A percentile compares a stretch with the other conserved stretches of the same genome.
These are phyloP conservation scores for Lachnellula arida DNA, from an alignment of 2,329 filamentous ascomycete genomes.

Conservation along the genomic window DNA sequence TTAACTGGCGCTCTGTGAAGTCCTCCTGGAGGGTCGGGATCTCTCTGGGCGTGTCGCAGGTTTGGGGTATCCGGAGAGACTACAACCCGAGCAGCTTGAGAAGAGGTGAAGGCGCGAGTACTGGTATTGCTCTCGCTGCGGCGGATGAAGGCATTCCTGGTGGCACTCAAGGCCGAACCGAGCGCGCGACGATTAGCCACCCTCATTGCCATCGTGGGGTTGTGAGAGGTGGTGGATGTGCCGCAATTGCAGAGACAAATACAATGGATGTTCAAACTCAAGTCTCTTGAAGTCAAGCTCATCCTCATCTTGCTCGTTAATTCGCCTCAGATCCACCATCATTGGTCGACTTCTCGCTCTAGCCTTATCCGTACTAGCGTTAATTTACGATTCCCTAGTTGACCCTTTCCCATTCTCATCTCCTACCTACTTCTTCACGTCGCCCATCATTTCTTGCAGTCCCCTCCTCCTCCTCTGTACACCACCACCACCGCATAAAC, in stretches of 20 bases:
- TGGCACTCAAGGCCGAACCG: constrained; percentile 51
- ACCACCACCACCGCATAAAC: not conserved
- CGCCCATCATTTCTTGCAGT: not conserved
- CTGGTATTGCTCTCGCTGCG: constrained; percentile 18
- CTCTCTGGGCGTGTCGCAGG: constrained; percentile 60
- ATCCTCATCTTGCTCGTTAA: not conserved
- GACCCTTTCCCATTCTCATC: not conserved
- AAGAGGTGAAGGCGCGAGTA: constrained; percentile 34
- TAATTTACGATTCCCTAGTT: no score
- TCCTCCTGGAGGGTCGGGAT: constrained; percentile 41
- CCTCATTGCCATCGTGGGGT: constrained; percentile 53
- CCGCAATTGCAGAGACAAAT: constrained; percentile 23
- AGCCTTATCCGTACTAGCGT: no score
- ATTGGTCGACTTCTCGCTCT: no score
- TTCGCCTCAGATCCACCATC: no score
- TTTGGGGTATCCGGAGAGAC: constrained; percentile 55
- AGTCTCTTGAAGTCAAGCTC: not conserved
- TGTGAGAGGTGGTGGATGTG: constrained; percentile 28
- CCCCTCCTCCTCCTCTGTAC: not conserved
- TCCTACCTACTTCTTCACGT: not conserved
- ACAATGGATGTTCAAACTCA: constrained; percentile 3
- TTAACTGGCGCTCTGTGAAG: constrained; percentile 80
- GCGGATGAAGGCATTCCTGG: constrained; percentile 33
- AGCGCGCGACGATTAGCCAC: constrained; percentile 53
- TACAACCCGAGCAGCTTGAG: constrained; percentile 37